Base-by-base conservation (phyloP, 2,329 filamentous ascomycete genomes). In the Clonostachys rosea region DNA sequence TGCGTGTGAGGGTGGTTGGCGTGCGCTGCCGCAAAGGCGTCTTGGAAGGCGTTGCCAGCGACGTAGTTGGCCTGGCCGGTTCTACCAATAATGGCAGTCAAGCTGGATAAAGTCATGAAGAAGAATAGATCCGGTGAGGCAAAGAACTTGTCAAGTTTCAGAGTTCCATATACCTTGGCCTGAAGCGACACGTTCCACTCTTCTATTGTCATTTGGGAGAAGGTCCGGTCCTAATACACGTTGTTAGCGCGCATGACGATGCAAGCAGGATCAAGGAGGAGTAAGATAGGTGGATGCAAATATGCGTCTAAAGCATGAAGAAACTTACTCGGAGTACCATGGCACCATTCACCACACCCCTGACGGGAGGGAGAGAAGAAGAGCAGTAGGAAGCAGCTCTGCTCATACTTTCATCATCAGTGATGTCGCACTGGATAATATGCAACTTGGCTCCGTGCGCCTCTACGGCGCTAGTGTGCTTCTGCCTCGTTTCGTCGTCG, bases 331-430 rank as follows among this genome's bases (percentile, higher is more conserved):
- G 24, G 17, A 68, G 56, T 2, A 74, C 66, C 68, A 75, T 71
- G 4, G 68, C 65, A 5, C 59, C 59, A 42, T 75, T 69, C 39
- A 76, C 59, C 14, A 73, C 61, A 10, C 73, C 72, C 35, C 59
- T 56, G 20, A 75, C 61, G 2, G 69, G 67, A 46, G 56, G 56
- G 5, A 59, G 42, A 4, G 46, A 34, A n/a, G 43, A 13, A 10
- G 40, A 24, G 30, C 43, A 48, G 37, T 46, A 34, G 14, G 30
- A 42, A 24, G 48, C 37, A 49, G 16, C 49, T 50, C 30, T 50
- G 47, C 49, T 35, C 16, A 50, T 40, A 35, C 33, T 17, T 36
- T 49, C 53, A 42, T 11, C 24, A 16, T 58, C 54, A 18, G 53
- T 59, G 9, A 43, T 30, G 47, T 69, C 64, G 47, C 46, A 37